Evolutionary conservation across 305 asterid genomes (phyloP).

Genomic region (Nicotiana rustica): DNA sequence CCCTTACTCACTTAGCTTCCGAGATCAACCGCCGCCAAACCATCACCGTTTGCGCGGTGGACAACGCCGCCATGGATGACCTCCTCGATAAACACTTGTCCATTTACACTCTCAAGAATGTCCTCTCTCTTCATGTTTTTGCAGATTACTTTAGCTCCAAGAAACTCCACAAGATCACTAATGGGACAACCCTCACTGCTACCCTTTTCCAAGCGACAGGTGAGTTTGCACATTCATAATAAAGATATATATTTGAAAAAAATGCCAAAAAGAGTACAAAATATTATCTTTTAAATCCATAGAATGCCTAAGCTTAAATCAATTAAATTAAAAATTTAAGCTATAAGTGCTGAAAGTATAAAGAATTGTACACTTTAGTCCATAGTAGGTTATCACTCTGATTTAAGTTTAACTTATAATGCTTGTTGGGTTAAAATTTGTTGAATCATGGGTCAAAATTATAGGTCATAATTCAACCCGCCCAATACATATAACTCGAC

Average conservation of each 20-base stretch:
- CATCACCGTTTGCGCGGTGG: constrained; percentile 79
- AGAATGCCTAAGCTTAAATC: no score
- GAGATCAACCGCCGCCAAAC: constrained; percentile 75
- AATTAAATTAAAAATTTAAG: no score
- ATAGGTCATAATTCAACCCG: not conserved
- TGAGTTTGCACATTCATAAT: not conserved
- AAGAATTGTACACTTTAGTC: no score
- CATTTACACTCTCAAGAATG: constrained; percentile 57
- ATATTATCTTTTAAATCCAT: no score
- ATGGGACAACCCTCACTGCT: constrained; percentile 47
- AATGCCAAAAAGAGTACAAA: no score
- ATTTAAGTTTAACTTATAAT: no score
- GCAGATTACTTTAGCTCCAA: constrained; percentile 83
- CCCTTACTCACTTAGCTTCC: constrained; percentile 72
- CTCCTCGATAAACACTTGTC: constrained; percentile 65
- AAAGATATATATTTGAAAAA: no score
- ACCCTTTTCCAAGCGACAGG: constrained; percentile 36
- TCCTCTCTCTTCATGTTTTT: constrained; percentile 77
- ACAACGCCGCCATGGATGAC: constrained; percentile 73
- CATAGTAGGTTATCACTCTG: no score
- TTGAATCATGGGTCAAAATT: no score
- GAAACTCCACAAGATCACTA: constrained; percentile 79
- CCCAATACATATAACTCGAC: not conserved
- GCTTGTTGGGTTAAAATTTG: no score
- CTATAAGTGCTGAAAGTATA: no score